A percentile compares a stretch with the other conserved stretches of the same genome.
These are phyloP conservation scores for Mortierella hygrophila DNA, from an alignment of 192 early-diverging fungal species.

Conservation along the genomic window DNA sequence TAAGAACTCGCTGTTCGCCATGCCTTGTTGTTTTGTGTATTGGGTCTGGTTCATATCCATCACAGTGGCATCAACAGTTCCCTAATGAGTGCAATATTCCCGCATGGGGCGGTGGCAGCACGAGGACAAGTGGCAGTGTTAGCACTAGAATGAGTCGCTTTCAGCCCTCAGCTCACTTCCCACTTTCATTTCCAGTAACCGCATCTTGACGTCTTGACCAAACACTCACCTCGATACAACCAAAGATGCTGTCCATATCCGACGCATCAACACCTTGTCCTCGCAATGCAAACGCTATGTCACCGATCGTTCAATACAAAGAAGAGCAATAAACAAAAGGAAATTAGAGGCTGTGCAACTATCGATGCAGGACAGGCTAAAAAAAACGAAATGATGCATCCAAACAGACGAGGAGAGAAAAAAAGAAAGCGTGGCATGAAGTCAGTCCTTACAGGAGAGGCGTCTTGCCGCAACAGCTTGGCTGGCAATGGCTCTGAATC, in stretches of 20 bases:
- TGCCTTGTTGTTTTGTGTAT: constrained; percentile 16
- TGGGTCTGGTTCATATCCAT: constrained; percentile 34
- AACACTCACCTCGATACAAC: constrained; percentile 35
- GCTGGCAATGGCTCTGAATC: constrained; percentile 8
- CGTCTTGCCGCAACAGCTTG: constrained; percentile 6
- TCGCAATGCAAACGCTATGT: constrained; percentile 20
- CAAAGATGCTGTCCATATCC: constrained; percentile 50
- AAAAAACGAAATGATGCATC: background rate
- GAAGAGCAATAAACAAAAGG: background rate
- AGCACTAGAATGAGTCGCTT: background rate
- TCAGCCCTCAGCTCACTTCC: background rate
- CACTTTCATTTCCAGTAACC: background rate
- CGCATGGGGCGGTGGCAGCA: background rate
- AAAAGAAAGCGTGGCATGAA: background rate
- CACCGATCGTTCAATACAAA: background rate
- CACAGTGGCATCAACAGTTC: constrained; percentile 29
- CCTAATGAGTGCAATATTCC: background rate
- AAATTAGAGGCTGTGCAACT: background rate
- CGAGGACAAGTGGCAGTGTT: background rate
- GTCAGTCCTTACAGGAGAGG: constrained; percentile 15
- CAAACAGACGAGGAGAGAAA: background rate
- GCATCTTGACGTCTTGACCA: background rate
- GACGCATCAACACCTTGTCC: constrained; percentile 49
- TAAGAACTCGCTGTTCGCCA: constrained; percentile 43
- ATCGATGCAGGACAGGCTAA: background rate